These are phyloP conservation scores for Aciculosporium take DNA, from an alignment of 2,329 filamentous ascomycete genomes.

Conservation along the genomic window DNA sequence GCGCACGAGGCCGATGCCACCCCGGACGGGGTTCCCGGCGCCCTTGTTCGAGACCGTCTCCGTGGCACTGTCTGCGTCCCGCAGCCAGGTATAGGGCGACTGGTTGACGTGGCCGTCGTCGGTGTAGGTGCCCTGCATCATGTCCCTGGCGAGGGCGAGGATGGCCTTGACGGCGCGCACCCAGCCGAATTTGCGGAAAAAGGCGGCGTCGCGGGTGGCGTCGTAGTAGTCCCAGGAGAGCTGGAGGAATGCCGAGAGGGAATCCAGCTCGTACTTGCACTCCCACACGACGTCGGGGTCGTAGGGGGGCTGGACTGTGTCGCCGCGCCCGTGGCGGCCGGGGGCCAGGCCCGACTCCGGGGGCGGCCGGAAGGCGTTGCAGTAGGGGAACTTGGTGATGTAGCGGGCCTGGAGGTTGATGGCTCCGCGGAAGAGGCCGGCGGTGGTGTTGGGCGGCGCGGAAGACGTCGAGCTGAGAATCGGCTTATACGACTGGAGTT, in stretches of 20 bases:
- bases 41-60: conserved; percentile 71
- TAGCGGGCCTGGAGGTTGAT: conserved; percentile 68
- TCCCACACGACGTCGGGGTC: conserved; percentile 67
- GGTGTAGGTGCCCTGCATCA: conserved; percentile 63
- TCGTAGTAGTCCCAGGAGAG: conserved; percentile 69
- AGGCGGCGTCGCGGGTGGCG: conserved; percentile 55
- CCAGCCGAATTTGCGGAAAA: conserved; percentile 64
- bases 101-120: conserved; percentile 39
- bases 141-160: conserved; percentile 51
- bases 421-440: conserved; percentile 55
- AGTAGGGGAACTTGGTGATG: conserved; percentile 59
- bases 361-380: conserved; percentile 89
- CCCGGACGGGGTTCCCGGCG: conserved; percentile 64
- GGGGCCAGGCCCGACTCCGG: conserved; percentile 39
- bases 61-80: conserved; percentile 56
- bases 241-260: conserved; percentile 72
- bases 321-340: conserved; percentile 21
- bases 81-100: conserved; percentile 61
- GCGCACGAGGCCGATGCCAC: conserved; percentile 67
- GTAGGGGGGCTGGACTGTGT: conserved; percentile 49
- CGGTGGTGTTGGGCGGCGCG: conserved; percentile 36
- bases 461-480: conserved; percentile 41
- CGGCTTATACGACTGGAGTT: conserved; percentile 59
- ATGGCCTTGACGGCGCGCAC: conserved; percentile 56
- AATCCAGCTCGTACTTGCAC: conserved; percentile 94